Evolutionary conservation across 2,329 filamentous ascomycete species (phyloP), one percentile per base, ranked within the genome.

Genomic region (Phialophora tarda): DNA sequence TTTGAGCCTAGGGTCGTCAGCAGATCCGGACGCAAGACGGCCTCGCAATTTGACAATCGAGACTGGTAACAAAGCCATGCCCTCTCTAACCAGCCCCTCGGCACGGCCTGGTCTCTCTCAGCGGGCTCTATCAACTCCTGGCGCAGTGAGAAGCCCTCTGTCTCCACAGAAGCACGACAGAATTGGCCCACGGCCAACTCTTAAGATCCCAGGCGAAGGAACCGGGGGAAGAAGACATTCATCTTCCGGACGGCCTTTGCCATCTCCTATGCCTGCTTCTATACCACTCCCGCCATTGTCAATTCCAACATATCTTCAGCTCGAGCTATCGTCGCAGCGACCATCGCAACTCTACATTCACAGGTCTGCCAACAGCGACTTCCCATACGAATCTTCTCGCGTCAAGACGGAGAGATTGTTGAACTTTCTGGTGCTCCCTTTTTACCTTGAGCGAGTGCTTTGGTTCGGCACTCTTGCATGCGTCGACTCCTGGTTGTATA

Each of bases 401-500:
- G 86, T 96, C 73, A 98, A 98, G 76, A 91, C 98, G 66, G 92
- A 98, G 76, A 88, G 96, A 47, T 83, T 99, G 12, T 85, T 92
- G 71, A 98, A 98, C 76, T 96, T 97, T 67, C 79, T 99, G 5
- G 82, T 93, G 28, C 81, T 99, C 3, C 93, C 94, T 0, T 85
- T 88, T 0, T 91, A 90, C 67, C 83, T 99, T 4, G 95, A 99
- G 79, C 86, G 90, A 54, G 90, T 93, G 0, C 84, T 99, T 5
- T 88, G 89, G 66, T 98, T 99, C 78, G 95, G 95, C 6, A 89
- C 91, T 0, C 79, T 98, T 38, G 93, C 94, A 6, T 99, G 95
- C 78, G 83, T 99, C 5, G 95, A 99, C 77, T 91, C 94, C 1
- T 99, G 94, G 93, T 85, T 99, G 1, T 95, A 97, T 79, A 96